These are phyloP conservation scores for Malania oleifera DNA, from an alignment of 164 flowering plant genomes.

Conservation along the genomic window DNA sequence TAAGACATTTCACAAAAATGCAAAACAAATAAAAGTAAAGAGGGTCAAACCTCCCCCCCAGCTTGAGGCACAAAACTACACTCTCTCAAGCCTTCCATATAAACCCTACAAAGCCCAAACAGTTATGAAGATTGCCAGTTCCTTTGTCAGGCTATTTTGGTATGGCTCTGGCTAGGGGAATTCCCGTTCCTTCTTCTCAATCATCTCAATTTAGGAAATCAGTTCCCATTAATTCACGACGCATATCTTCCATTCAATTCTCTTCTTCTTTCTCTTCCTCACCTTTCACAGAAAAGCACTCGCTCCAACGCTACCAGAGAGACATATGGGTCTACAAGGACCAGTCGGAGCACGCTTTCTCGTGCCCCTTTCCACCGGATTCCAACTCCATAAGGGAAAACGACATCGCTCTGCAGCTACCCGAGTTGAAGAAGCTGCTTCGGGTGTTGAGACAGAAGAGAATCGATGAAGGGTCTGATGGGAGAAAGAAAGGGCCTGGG, in stretches of 20 bases:
- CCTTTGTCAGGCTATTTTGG: no score
- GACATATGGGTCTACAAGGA: not conserved
- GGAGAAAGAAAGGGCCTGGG: not conserved
- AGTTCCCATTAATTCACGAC: not conserved
- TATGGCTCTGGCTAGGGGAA: no score
- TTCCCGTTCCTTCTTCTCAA: not conserved
- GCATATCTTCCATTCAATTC: not conserved
- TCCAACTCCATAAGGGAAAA: not conserved
- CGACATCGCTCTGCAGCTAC: conserved; percentile 4
- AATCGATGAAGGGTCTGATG: not conserved
- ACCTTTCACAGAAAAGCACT: not conserved
- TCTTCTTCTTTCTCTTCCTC: not conserved
- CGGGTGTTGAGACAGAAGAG: not conserved
- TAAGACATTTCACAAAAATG: no score
- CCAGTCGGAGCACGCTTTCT: not conserved
- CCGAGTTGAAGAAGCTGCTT: conserved; percentile 1
- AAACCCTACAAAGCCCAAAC: no score
- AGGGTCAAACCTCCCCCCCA: no score
- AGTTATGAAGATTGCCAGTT: no score
- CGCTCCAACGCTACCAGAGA: not conserved
- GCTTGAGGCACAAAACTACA: no score
- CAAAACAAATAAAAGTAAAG: no score
- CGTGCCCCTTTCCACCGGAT: not conserved
- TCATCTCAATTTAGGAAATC: not conserved
- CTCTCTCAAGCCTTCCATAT: no score